Evolutionary conservation across 1,284 basidiomycete genomes (phyloP).

Genomic region (Irpex lacteus): DNA sequence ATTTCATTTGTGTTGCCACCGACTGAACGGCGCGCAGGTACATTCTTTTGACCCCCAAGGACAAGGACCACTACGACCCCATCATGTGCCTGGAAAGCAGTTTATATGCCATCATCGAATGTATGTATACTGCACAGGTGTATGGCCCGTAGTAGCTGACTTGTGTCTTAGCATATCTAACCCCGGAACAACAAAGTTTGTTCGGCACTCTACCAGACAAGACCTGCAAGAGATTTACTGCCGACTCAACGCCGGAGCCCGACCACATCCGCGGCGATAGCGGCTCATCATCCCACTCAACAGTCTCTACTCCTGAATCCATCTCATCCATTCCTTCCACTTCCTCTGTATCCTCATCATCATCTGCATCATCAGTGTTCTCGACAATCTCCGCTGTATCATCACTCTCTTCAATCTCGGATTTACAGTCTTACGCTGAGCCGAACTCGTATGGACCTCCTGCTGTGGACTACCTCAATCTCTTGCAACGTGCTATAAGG

Average conservation of each 20-base stretch:
- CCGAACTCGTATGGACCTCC: conserved; percentile 25
- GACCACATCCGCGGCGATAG: not conserved
- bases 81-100: conserved; percentile 69
- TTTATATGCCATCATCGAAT: conserved; percentile 64
- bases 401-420: conserved; percentile 28
- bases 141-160: conserved; percentile 17
- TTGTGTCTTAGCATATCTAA: conserved; percentile 53
- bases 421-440: conserved; percentile 33
- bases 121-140: conserved; percentile 36
- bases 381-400: conserved; percentile 19
- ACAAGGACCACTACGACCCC: conserved; percentile 78
- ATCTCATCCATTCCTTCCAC: conserved; percentile 26
- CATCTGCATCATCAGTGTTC: conserved; percentile 19
- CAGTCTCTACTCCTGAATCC: conserved; percentile 26
- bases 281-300: conserved; percentile 3
- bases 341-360: conserved; percentile 23
- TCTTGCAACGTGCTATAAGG: conserved; percentile 62
- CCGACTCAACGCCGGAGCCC: conserved; percentile 11
- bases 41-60: conserved; percentile 69
- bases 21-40: conserved; percentile 41
- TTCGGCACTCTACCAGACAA: conserved; percentile 64
- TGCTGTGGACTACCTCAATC: conserved; percentile 48
- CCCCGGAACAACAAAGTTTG: conserved; percentile 54
- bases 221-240: conserved; percentile 28
- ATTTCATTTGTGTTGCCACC: conserved; percentile 7